Conservation (phyloP, 352 stramenopile species). For the Phytophthora europaea region DNA sequence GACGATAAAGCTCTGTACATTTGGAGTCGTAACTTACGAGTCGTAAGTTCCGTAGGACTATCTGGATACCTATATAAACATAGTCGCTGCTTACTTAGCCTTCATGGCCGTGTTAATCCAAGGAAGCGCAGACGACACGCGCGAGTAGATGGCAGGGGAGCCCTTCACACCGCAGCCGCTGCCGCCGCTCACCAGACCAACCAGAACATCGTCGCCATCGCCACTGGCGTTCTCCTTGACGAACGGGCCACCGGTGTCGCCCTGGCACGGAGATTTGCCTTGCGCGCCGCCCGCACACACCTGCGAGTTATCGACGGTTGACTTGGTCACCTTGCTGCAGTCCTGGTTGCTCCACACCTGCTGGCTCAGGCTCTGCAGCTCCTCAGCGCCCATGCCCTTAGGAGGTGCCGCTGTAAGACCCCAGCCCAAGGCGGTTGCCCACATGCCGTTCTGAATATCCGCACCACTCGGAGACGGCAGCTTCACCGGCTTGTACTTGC, state of each 20-base stretch:
- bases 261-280: constrained; percentile 43
- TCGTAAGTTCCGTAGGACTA: too few relatives aligned
- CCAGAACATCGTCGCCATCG: constrained; percentile 36
- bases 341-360: constrained; percentile 22
- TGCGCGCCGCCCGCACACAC: constrained; percentile 38
- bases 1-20: too few relatives aligned
- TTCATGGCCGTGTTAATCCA: constrained; percentile 34
- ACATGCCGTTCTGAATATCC: constrained; percentile 25
- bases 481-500: constrained; percentile 36
- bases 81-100: constrained; percentile 9
- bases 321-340: constrained; percentile 26
- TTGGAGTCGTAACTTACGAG: too few relatives aligned
- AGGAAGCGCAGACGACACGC: constrained; percentile 29
- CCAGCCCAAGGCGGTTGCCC: constrained; percentile 34
- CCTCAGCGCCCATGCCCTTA: constrained; percentile 21
- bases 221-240: constrained; percentile 31
- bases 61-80: too few relatives aligned
- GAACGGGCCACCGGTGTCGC: constrained; percentile 45
- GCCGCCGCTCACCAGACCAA: constrained; percentile 59
- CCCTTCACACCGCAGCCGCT: constrained; percentile 43
- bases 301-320: constrained; percentile 27
- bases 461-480: constrained; percentile 27
- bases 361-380: constrained; percentile 20
- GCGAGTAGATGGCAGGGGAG: constrained; percentile 31
- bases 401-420: constrained; percentile 13